Conservation (phyloP, 495 filamentous ascomycete genomes). For the Aspergillus nanangensis region DNA sequence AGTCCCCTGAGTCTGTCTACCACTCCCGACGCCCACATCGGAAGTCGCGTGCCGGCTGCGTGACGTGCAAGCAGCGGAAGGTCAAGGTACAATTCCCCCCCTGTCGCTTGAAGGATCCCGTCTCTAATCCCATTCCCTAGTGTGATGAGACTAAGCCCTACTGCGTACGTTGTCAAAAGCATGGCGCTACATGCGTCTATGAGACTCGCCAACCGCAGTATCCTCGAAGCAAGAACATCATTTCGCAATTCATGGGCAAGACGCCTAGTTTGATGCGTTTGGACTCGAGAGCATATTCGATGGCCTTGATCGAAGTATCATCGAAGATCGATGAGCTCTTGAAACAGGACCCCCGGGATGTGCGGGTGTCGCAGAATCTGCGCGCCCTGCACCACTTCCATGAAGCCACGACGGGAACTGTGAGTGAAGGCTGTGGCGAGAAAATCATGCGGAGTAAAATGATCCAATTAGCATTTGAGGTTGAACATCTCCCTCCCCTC, state of each 20-base stretch:
- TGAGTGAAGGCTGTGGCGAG: constrained; percentile 15
- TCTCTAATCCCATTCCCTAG: too few relatives aligned
- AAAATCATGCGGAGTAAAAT: constrained; percentile 29
- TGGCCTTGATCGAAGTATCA: constrained; percentile 21
- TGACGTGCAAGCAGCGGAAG: constrained; percentile 43
- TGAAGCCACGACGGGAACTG: constrained; percentile 17
- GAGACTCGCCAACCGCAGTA: constrained; percentile 5
- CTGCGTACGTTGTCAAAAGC: constrained; percentile 39
- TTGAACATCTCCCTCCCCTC: constrained; percentile 11
- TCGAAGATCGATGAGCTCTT: constrained; percentile 24
- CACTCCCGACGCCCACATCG: constrained; percentile 34
- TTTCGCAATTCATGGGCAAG: constrained; percentile 13
- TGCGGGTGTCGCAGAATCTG: constrained; percentile 7
- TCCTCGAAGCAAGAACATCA: constrained; percentile 11
- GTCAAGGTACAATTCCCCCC: constrained; percentile 41
- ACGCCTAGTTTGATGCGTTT: constrained; percentile 8
- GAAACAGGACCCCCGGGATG: constrained; percentile 2
- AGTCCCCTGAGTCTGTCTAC: constrained; percentile 14
- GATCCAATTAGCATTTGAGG: constrained; percentile 35
- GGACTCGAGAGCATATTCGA: constrained; percentile 18
- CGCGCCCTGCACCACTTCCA: constrained; percentile 35
- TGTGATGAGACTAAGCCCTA: constrained; percentile 45
- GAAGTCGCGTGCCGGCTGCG: constrained; percentile 43
- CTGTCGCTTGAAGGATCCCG: too few relatives aligned
- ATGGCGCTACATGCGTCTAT: constrained; percentile 37